Conservation (phyloP, 257 asterid genomes). For the Thymus quinquecostatus region DNA sequence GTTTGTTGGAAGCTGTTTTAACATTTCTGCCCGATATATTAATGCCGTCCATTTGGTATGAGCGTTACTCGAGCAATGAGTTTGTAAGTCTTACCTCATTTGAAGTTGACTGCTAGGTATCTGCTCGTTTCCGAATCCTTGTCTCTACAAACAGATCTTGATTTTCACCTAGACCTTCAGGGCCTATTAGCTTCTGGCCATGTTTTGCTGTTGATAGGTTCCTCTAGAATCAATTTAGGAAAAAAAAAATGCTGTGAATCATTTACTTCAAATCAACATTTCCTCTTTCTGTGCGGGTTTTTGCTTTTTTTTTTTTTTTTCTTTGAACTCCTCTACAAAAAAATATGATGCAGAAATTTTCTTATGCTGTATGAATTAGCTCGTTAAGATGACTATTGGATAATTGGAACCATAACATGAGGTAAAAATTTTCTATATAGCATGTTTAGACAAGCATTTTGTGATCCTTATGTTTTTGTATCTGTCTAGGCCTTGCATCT, state of each 20-base stretch:
- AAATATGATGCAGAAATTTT: neutral
- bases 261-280: neutral
- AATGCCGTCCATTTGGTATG: neutral
- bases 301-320: neutral
- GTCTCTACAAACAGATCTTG: neutral
- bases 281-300: neutral
- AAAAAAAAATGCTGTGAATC: neutral
- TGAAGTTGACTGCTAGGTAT: too few relatives aligned
- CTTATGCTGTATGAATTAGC: neutral
- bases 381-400: slow-evolving; percentile 16
- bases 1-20: neutral
- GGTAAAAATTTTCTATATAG: neutral
- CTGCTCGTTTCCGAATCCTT: neutral
- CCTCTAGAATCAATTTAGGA: neutral
- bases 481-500: neutral
- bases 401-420: neutral
- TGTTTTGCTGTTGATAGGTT: neutral
- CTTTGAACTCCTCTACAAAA: neutral
- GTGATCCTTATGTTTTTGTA: neutral
- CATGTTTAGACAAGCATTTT: neutral
- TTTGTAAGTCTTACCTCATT: neutral
- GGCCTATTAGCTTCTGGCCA: neutral
- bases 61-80: neutral
- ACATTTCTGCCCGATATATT: neutral
- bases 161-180: neutral